phyloP scores from a whole-genome alignment of 2,329 filamentous ascomycete genomes.

The Epichloe gansuensis region DNA sequence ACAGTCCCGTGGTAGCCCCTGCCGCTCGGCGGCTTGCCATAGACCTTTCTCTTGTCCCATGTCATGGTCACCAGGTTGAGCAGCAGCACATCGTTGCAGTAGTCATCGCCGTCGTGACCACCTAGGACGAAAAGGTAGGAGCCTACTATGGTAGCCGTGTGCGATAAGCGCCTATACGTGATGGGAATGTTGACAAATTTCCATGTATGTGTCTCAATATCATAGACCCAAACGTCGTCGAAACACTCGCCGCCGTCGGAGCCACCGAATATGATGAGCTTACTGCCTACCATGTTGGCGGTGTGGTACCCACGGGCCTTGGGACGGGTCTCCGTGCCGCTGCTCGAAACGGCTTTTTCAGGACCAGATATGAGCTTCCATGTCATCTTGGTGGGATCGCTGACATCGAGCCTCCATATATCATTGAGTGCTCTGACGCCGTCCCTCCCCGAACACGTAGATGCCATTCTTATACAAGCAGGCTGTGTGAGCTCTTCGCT shows the following conservation, averaged over 20 bases:
- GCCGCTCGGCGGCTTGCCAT: conserved; percentile 49
- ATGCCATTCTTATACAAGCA: conserved; percentile 60
- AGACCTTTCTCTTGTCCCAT: conserved; percentile 57
- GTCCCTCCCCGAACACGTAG: conserved; percentile 61
- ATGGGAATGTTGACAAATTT: conserved; percentile 45
- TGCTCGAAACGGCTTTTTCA: conserved; percentile 19
- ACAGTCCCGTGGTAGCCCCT: conserved; percentile 57
- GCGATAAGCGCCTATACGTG: conserved; percentile 52
- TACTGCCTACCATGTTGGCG: conserved; percentile 60
- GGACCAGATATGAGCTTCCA: conserved; percentile 52
- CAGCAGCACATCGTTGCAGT: conserved; percentile 55
- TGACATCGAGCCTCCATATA: conserved; percentile 60
- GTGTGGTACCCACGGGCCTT: conserved; percentile 60
- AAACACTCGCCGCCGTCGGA: conserved; percentile 62
- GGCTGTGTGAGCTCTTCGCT: conserved; percentile 56
- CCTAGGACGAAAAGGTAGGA: conserved; percentile 60
- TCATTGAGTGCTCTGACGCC: conserved; percentile 59
- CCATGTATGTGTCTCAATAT: conserved; percentile 51
- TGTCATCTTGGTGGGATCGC: conserved; percentile 53
- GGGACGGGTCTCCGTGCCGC: conserved; percentile 32
- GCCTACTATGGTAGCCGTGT: conserved; percentile 57
- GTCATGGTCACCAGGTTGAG: conserved; percentile 62
- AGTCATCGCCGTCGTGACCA: conserved; percentile 58
- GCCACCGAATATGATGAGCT: conserved; percentile 60
- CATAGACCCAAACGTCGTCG: conserved; percentile 62